These are phyloP conservation scores for Chlorophyllum brunneum DNA, from an alignment of 768 basidiomycete genomes.

Conservation along the genomic window DNA sequence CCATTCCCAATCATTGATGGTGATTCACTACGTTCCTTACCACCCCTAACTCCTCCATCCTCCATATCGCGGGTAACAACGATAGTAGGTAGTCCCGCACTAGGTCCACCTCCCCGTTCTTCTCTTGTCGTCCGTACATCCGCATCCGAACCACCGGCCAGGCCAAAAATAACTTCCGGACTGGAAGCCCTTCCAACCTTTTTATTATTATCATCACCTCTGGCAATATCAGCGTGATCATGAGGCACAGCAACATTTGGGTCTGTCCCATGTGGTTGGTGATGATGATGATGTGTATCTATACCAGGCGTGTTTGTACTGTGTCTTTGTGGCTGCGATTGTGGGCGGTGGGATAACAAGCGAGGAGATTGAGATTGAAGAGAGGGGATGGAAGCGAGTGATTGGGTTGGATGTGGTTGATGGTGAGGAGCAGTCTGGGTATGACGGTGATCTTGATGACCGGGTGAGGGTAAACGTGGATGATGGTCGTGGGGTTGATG, in stretches of 20 bases:
- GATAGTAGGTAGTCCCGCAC: conserved; percentile 6
- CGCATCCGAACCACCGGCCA: background rate
- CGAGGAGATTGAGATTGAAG: background rate
- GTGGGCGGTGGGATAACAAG: no score
- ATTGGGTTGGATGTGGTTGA: no score
- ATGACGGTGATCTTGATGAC: no score
- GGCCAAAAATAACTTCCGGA: conserved; percentile 4
- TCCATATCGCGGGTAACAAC: background rate
- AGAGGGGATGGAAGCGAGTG: no score
- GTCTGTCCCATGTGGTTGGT: background rate
- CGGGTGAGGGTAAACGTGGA: background rate
- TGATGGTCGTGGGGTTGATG: background rate
- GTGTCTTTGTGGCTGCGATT: no score
- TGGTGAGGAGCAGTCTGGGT: no score
- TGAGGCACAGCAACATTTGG: background rate
- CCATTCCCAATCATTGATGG: no score
- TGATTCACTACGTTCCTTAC: no score
- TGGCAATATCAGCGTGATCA: background rate
- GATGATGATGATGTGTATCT: background rate
- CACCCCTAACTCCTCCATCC: no score
- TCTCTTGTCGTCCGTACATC: background rate
- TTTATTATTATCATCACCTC: background rate
- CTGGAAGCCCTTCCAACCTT: background rate
- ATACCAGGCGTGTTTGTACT: background rate
- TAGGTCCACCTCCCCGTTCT: background rate